A percentile compares a stretch with the other conserved stretches of the same genome.
Conservation (phyloP, 148 eudicot genomes). For the Rhododendron molle region DNA sequence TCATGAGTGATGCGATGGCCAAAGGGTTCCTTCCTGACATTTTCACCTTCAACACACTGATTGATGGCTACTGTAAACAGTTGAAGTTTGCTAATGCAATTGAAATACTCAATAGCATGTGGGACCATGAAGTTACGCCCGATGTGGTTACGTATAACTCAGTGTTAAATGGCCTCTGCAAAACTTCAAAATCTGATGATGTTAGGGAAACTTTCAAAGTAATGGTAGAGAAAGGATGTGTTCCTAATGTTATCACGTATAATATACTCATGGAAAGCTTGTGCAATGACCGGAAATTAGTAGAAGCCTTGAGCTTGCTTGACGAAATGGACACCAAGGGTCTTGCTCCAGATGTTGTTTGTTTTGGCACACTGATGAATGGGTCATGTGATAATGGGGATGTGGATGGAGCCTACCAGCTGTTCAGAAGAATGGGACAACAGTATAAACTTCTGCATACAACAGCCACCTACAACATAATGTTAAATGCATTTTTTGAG, state of each 20-base stretch:
- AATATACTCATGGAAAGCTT: constrained; percentile 76
- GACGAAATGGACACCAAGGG: constrained; percentile 57
- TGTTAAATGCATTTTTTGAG: constrained; percentile 67
- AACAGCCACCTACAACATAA: constrained; percentile 69
- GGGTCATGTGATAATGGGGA: constrained; percentile 75
- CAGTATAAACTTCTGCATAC: constrained; percentile 49
- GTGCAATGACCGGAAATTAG: constrained; percentile 58
- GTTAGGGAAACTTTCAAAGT: constrained; percentile 70
- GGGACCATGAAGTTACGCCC: constrained; percentile 67
- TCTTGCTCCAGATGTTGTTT: constrained; percentile 65
- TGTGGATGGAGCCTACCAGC: constrained; percentile 51
- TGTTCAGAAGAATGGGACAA: constrained; percentile 52
- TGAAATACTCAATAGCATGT: constrained; percentile 65
- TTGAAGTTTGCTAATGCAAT: constrained; percentile 65
- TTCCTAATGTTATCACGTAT: constrained; percentile 68
- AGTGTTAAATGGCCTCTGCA: constrained; percentile 82
- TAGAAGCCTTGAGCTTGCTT: constrained; percentile 55
- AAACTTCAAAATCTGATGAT: constrained; percentile 58
- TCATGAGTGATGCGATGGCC: constrained; percentile 65
- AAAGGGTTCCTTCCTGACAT: constrained; percentile 83
- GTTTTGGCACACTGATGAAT: constrained; percentile 69
- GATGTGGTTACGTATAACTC: constrained; percentile 87
- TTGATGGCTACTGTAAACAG: constrained; percentile 90
- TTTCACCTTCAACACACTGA: constrained; percentile 83
- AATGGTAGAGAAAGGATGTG: constrained; percentile 78